A percentile compares a stretch with the other conserved stretches of the same genome.
Evolutionary conservation across 192 early-diverging fungal species (phyloP).

Genomic region (Umbelopsis sp.): DNA sequence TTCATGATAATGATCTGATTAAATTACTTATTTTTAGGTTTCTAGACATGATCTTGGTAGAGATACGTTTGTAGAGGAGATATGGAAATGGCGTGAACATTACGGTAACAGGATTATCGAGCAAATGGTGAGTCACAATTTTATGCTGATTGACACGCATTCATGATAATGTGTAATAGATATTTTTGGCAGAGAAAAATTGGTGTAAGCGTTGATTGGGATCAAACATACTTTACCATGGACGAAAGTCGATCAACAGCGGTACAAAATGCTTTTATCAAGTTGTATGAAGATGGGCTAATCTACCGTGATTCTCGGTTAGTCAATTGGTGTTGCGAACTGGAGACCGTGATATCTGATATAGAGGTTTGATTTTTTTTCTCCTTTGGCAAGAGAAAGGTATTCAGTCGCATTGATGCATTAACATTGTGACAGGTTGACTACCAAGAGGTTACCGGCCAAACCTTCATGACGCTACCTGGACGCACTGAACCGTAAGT

Average conservation of each 20-base stretch:
- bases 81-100: slow-evolving; percentile 86
- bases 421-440: slow-evolving; percentile 61
- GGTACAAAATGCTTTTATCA: slow-evolving; percentile 90
- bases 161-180: too few species aligned
- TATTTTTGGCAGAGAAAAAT: slow-evolving; percentile 47
- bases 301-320: slow-evolving; percentile 91
- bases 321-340: slow-evolving; percentile 94
- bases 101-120: slow-evolving; percentile 80
- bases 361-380: slow-evolving; percentile 66
- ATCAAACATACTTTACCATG: slow-evolving; percentile 87
- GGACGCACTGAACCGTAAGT: slow-evolving; percentile 69
- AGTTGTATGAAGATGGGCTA: slow-evolving; percentile 83
- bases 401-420: background rate
- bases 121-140: slow-evolving; percentile 70
- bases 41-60: slow-evolving; percentile 89
- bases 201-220: slow-evolving; percentile 90
- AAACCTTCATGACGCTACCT: slow-evolving; percentile 72
- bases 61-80: slow-evolving; percentile 77
- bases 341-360: slow-evolving; percentile 95
- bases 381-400: slow-evolving; percentile 1
- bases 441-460: slow-evolving; percentile 73
- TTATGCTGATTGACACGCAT: background rate
- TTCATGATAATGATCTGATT: background rate
- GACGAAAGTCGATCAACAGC: slow-evolving; percentile 71
- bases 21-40: slow-evolving; percentile 17